A percentile compares a stretch with the other conserved stretches of the same genome.
Conservation (phyloP, 177 flowering plant genomes). For the Vitis hybrid region DNA sequence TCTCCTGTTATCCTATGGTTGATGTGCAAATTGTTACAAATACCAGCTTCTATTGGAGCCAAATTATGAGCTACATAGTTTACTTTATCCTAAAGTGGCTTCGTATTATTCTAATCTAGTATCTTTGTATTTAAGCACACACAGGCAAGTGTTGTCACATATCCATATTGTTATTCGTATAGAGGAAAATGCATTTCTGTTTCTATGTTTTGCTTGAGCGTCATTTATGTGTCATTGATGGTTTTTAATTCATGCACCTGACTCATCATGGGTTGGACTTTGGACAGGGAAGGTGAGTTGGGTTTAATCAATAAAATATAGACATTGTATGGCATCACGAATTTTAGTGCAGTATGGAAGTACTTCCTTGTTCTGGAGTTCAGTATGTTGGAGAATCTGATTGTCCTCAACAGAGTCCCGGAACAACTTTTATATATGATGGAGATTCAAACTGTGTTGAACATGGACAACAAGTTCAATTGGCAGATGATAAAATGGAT, state of each 20-base stretch:
- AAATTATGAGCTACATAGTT: background rate
- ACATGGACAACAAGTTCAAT: conserved; percentile 29
- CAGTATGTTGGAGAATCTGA: conserved; percentile 56
- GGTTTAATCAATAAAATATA: conserved; percentile 5
- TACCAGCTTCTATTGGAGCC: no score
- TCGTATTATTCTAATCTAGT: background rate
- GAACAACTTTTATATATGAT: conserved; percentile 26
- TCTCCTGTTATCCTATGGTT: background rate
- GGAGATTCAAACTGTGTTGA: conserved; percentile 30
- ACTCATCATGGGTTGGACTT: conserved; percentile 12
- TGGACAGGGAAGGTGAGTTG: conserved; percentile 18
- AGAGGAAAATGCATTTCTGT: background rate
- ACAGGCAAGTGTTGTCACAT: background rate
- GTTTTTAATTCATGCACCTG: background rate
- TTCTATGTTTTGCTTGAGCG: conserved; percentile 1
- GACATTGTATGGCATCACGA: conserved; percentile 21
- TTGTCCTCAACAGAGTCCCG: conserved; percentile 41
- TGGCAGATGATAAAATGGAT: conserved; percentile 25
- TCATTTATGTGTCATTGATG: background rate
- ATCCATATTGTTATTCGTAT: background rate
- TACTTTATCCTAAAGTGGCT: background rate
- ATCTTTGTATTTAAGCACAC: background rate
- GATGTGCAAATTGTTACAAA: no score
- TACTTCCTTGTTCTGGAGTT: conserved; percentile 53
- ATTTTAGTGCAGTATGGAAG: conserved; percentile 50